Base-by-base conservation (phyloP, 148 eudicot genomes). In the Limonium bicolor region DNA sequence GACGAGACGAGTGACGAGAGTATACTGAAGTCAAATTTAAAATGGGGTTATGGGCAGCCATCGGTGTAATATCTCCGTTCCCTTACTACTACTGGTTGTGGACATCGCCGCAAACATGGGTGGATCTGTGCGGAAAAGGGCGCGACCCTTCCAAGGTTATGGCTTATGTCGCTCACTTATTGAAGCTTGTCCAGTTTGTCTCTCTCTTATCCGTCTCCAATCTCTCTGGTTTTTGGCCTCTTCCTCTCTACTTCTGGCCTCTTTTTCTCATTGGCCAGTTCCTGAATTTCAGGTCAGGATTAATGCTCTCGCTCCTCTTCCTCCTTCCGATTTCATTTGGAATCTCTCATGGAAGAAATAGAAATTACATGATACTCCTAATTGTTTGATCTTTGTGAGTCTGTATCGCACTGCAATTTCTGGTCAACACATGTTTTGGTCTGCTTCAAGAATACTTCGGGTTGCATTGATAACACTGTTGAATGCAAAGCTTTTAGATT, bases 231-330 rank as follows among this genome's bases (percentile, higher is more conserved):
- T 93, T 87, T 3, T 92, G 94, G 18, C 94, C 97, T 36, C n/a
- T n/a, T n/a, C n/a, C n/a, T n/a, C 61, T 80, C 61, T 80, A 68
- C 65, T 90, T 84, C 57, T 90, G 93, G 93, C 93, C 93, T 27
- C 82, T 90, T 41, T 77, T 90, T n/a, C 16, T 80, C 39, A 59
- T 61, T 50, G 97, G 97, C 28, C 97, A 90, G 63, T 80, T 90
- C 65, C 95, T 90, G 58, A 90, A 90, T 41, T 77, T 84, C 87
- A 90, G 97, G 97, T 79, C 5, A 30, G 41, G 13, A 12, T 7
- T 11, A 6, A 9, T 35, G 46, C 9, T 9, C 30, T 22, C 20
- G 1, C 14, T 27, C 11, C 35, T 30, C 42, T 13, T 23, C 20
- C 24, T 19, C 42, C 20, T 23, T 38, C 6, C 0, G 20, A 25